phyloP scores from a whole-genome alignment of 2,329 filamentous ascomycete species.

The Penicillium sp. region DNA sequence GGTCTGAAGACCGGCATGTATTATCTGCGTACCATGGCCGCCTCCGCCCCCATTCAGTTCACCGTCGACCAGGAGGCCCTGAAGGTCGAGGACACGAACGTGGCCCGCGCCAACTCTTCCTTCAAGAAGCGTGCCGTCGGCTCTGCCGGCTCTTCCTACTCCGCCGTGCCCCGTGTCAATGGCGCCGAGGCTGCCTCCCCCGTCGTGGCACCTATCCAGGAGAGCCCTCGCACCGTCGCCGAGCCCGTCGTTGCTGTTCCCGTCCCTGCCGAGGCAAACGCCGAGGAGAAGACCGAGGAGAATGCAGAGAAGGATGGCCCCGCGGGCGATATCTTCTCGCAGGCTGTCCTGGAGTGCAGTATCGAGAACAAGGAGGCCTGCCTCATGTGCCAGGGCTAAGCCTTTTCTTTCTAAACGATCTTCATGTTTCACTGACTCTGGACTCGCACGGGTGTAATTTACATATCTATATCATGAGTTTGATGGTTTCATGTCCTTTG shows the following conservation, averaged over 20 bases:
- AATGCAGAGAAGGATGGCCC: slow-evolving; percentile 68
- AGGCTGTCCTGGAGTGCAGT: slow-evolving; percentile 87
- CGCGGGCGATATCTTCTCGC: slow-evolving; percentile 91
- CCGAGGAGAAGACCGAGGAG: slow-evolving; percentile 64
- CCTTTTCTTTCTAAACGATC: slow-evolving; percentile 11
- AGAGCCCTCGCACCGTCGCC: slow-evolving; percentile 49
- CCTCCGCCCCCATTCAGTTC: slow-evolving; percentile 95
- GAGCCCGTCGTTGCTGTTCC: slow-evolving; percentile 60
- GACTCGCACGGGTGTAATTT: slow-evolving; percentile 16
- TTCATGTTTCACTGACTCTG: slow-evolving; percentile 13
- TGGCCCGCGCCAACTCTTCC: slow-evolving; percentile 59
- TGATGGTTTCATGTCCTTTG: slow-evolving; percentile 29
- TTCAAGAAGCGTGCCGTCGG: slow-evolving; percentile 69
- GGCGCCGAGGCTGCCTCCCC: slow-evolving; percentile 63
- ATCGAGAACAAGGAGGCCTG: slow-evolving; percentile 96
- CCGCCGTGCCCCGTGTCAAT: slow-evolving; percentile 66
- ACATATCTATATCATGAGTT: slow-evolving; percentile 35
- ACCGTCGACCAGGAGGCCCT: slow-evolving; percentile 96
- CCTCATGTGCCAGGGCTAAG: slow-evolving; percentile 93
- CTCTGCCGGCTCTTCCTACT: slow-evolving; percentile 56
- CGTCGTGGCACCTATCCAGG: slow-evolving; percentile 32
- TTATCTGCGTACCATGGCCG: slow-evolving; percentile 97
- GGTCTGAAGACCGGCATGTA: slow-evolving; percentile 99
- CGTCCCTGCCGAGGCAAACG: slow-evolving; percentile 58
- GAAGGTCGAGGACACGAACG: slow-evolving; percentile 77